A percentile compares a stretch with the other conserved stretches of the same genome.
These are phyloP conservation scores for Colletotrichum sp. DNA, from an alignment of 2,329 filamentous ascomycete genomes.

Conservation along the genomic window DNA sequence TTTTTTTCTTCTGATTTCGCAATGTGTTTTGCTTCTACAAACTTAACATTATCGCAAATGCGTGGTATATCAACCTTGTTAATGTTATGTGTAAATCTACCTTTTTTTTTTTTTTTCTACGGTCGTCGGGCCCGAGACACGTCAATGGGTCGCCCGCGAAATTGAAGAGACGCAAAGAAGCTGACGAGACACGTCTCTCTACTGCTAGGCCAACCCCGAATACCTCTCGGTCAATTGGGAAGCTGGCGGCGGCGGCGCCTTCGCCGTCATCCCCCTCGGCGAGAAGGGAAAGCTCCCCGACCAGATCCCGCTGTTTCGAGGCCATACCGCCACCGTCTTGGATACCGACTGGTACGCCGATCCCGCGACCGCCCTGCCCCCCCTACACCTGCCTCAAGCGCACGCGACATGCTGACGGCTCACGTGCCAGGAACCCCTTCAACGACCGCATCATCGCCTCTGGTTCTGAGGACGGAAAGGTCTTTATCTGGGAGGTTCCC, in stretches of 20 bases:
- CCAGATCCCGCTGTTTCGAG: slow-evolving; percentile 91
- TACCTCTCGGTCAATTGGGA: slow-evolving; percentile 99
- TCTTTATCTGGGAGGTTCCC: slow-evolving; percentile 96
- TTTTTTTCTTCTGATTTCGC: too few relatives aligned
- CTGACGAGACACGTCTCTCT: background rate
- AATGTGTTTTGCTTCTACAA: too few relatives aligned
- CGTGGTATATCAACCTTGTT: too few relatives aligned
- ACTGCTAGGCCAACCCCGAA: slow-evolving; percentile 84
- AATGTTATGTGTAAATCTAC: too few relatives aligned
- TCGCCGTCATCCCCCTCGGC: slow-evolving; percentile 90
- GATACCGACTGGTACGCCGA: slow-evolving; percentile 90
- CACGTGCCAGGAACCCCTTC: slow-evolving; percentile 79
- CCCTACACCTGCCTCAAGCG: background rate
- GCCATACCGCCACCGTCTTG: slow-evolving; percentile 92
- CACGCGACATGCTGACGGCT: slow-evolving; percentile 30
- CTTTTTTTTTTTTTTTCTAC: background rate
- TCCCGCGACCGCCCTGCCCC: slow-evolving; percentile 23
- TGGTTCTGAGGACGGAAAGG: slow-evolving; percentile 94
- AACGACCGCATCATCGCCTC: slow-evolving; percentile 93
- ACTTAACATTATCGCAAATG: too few relatives aligned
- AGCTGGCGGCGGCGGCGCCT: slow-evolving; percentile 91
- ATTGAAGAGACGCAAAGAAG: background rate
- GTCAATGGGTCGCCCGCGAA: background rate
- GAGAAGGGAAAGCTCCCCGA: slow-evolving; percentile 93
- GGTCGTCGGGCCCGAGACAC: background rate